Evolutionary conservation across 169 alveolate genomes (phyloP).

Genomic region (Blepharisma undulans): DNA sequence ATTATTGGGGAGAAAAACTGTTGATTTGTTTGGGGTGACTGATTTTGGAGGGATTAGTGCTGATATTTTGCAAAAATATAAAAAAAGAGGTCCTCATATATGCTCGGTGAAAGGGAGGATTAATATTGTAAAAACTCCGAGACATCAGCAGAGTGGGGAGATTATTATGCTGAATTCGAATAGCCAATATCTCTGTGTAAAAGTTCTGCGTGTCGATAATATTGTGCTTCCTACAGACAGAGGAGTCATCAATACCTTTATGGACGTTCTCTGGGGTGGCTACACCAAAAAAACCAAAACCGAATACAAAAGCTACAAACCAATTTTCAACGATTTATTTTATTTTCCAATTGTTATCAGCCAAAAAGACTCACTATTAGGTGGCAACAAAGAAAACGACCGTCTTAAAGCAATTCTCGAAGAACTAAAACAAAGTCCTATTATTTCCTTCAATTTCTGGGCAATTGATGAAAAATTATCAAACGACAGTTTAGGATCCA

Average conservation of each 20-base stretch:
- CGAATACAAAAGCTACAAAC: neutral
- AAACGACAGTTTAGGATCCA: slow-evolving; percentile 36
- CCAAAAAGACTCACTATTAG: neutral
- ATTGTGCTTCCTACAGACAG: slow-evolving; percentile 20
- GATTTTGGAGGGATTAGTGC: slow-evolving; percentile 16
- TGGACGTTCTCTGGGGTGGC: slow-evolving; percentile 42
- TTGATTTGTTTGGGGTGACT: neutral
- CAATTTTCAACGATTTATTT: slow-evolving; percentile 32
- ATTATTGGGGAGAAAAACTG: slow-evolving; percentile 13
- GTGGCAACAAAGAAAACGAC: neutral
- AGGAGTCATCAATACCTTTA: slow-evolving; percentile 35
- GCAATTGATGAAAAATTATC: slow-evolving; percentile 41
- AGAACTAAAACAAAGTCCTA: slow-evolving; percentile 1
- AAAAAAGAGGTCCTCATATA: neutral
- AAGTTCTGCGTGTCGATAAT: slow-evolving; percentile 27
- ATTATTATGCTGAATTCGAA: neutral
- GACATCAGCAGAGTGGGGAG: slow-evolving; percentile 31
- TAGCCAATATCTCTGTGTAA: slow-evolving; percentile 16
- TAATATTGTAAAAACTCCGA: neutral
- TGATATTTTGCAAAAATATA: neutral
- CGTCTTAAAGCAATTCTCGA: neutral
- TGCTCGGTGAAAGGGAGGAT: slow-evolving; percentile 36
- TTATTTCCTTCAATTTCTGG: slow-evolving; percentile 11
- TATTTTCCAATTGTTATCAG: slow-evolving; percentile 30
- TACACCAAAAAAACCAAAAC: slow-evolving; percentile 35